Evolutionary conservation across 2,329 filamentous ascomycete genomes (phyloP), one percentile per base, ranked within the genome.

Genomic region (Fusarium heterosporum): DNA sequence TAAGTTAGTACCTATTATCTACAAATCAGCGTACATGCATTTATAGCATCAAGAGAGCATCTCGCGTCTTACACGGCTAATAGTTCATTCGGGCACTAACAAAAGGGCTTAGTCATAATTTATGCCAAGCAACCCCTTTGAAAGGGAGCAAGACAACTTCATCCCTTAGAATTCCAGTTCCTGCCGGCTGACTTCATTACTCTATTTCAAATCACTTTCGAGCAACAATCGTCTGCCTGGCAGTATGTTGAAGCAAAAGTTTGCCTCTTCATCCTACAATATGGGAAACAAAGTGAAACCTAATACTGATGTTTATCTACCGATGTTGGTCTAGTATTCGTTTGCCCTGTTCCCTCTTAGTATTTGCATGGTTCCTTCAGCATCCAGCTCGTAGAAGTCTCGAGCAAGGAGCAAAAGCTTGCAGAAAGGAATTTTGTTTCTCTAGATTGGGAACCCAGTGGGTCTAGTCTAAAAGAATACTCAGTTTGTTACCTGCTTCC

Each of bases 111-210:
- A 72, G 68, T 72, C 68, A 72, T 62, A 14, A 16, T 30, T 19
- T 13, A 34, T 30, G 11, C 51, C 41, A 57, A 52, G 56, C 19
- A 54, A 19, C 56, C 66, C 71, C 62, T 69, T 61, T 25, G 32
- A 50, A 71, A 55, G 68, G 61, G 64, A 64, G 47, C 61, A 54
- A 61, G 56, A 64, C 67, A 69, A 66, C 61, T 29, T 71, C 65
- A 70, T 68, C 71, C 70, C 68, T 73, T 73, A 42, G 51, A 61
- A 72, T 73, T 71, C 61, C 61, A 73, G 52, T 60, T 51, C 60
- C 41, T 61, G 19, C 47, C 57, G 25, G 39, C 56, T 64, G 54
- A 66, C 47, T 69, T 64, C 55, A 60, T 60, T 49, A 19, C 47
- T 43, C 46, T 36, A 53, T 52, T 38, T 51, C 49, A 29, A 50